phyloP scores from a whole-genome alignment of 768 basidiomycete species.

The Pholiota microspora region DNA sequence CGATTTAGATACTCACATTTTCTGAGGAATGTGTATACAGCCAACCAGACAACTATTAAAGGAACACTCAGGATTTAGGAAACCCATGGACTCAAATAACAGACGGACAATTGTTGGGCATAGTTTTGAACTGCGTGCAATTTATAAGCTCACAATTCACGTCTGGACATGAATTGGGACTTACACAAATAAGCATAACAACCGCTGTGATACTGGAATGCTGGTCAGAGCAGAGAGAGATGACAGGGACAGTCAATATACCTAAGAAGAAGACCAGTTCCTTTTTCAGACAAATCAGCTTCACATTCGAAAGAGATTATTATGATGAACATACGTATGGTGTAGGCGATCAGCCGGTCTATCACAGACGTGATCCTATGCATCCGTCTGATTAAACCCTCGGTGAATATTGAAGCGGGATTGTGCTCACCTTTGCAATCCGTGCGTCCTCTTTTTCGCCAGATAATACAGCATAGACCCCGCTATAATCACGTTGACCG shows the following conservation, averaged over 20 bases:
- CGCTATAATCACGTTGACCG: slow-evolving; percentile 29
- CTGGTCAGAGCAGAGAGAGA: neutral
- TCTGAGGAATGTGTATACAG: slow-evolving; percentile 27
- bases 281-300: slow-evolving; percentile 8
- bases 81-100: neutral
- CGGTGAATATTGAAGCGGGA: neutral
- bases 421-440: slow-evolving; percentile 15
- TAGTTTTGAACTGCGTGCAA: slow-evolving; percentile 17
- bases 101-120: slow-evolving; percentile 22
- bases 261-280: slow-evolving; percentile 26
- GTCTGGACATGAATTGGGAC: neutral
- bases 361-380: slow-evolving; percentile 23
- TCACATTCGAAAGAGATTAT: neutral
- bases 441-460: slow-evolving; percentile 16
- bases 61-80: neutral
- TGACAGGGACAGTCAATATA: neutral
- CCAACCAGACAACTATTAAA: slow-evolving; percentile 28
- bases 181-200: slow-evolving; percentile 19
- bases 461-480: slow-evolving; percentile 30
- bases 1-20: slow-evolving; percentile 21
- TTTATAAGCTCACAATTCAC: neutral
- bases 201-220: slow-evolving; percentile 13
- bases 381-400: neutral
- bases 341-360: slow-evolving; percentile 26
- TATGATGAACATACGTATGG: slow-evolving; percentile 24